Evolutionary conservation across 352 stramenopile species (phyloP), one percentile per base, ranked within the genome.

Genomic region (Phytophthora pluvialis): DNA sequence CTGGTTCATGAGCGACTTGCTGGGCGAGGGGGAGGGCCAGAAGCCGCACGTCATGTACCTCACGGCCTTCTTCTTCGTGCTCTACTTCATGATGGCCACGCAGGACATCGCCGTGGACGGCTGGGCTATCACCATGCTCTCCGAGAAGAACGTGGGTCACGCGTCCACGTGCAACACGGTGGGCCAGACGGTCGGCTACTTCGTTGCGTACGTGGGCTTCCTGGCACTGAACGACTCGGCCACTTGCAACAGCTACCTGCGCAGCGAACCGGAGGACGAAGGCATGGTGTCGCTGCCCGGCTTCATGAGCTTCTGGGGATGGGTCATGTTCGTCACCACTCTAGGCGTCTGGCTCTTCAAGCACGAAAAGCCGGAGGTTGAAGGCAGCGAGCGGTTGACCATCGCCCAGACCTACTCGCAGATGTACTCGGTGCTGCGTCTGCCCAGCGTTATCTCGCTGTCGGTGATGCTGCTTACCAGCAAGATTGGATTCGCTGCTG

Each of bases 51-150:
- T 99, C n/a, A 72, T 90, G 33, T 90, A 91, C 68, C 86, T 99
- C 44, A 99, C 97, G 15, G 63, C 71, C 25, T 98, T 98, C 72
- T 99, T 99, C 86, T 98, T 99, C 72, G 80, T 96, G 47, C 78
- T 99, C 21, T 99, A 99, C 80, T 98, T 99, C 69, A 94, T 99
- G 60, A 99, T 99, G 94, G 98, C 98, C 3, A 99, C 98, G 39
- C 98, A 99, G 77, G 98, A 99, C 74, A 99, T 99, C 67, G 98
- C 98, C 8, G 97, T 99, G 7, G 98, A 99, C 72, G 98, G 98
- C 15, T 99, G 98, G 98, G 98, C 98, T n/a, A 86, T 99, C 33
- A 99, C 98, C 0, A 99, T 99, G 98, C 86, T 99, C 33, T 98
- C 86, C 36, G 84, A 89, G 36, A 95, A 98, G 67, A 99, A 99